Conservation (phyloP, 192 early-diverging fungal species). For the Rhizophagus sp. region DNA sequence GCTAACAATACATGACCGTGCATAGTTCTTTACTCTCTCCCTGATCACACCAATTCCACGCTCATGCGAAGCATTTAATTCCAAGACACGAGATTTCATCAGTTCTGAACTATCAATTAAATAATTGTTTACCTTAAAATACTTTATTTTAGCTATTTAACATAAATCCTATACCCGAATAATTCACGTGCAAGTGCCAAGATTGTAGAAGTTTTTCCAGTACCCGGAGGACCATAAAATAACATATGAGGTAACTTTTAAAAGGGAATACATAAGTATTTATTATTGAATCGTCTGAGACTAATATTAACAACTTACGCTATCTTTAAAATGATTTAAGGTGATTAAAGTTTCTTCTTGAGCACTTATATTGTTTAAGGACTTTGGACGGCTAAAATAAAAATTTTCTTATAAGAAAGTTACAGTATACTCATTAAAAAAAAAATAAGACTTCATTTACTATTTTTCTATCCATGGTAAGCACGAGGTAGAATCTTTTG, state of each 20-base stretch:
- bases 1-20: slow-evolving; percentile 61
- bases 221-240: slow-evolving; percentile 98
- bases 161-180: slow-evolving; percentile 61
- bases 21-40: slow-evolving; percentile 94
- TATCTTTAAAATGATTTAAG: slow-evolving; percentile 63
- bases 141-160: not conserved
- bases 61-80: slow-evolving; percentile 97
- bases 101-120: slow-evolving; percentile 66
- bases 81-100: slow-evolving; percentile 78
- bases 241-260: slow-evolving; percentile 90
- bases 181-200: slow-evolving; percentile 85
- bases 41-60: slow-evolving; percentile 93
- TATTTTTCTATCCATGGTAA: slow-evolving; percentile 93
- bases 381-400: slow-evolving; percentile 70
- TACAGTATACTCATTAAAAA: not conserved
- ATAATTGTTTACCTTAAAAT: not conserved
- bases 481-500: not conserved
- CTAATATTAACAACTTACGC: not conserved
- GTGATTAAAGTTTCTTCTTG: slow-evolving; percentile 90
- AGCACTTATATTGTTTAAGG: slow-evolving; percentile 82
- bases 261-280: not conserved
- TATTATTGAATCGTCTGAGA: not conserved
- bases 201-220: slow-evolving; percentile 96
- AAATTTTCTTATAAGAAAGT: not conserved
- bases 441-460: slow-evolving; percentile 32